Evolutionary conservation across 73 alveolate genomes (phyloP).

Genomic region (Paramecium tetraurelia): DNA sequence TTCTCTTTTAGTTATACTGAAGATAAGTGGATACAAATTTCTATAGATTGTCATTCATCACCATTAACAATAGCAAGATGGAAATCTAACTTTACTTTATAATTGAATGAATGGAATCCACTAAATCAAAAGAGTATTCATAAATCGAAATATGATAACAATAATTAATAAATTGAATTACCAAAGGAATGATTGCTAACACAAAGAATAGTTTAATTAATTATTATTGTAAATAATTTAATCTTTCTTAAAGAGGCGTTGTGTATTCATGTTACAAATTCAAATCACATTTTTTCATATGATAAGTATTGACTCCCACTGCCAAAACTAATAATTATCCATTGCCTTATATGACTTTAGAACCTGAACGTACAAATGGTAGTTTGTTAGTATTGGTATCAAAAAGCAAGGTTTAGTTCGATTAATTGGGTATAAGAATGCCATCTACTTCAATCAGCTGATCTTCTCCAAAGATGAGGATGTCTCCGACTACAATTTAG

Average conservation of each 20-base stretch:
- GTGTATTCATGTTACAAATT: conserved; percentile 68
- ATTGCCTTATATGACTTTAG: not conserved
- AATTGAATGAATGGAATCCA: conserved; percentile 66
- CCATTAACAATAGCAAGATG: conserved; percentile 88
- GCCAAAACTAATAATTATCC: not conserved
- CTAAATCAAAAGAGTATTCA: conserved; percentile 32
- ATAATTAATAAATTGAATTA: conserved; percentile 71
- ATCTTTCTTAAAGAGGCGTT: conserved; percentile 89
- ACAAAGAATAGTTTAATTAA: conserved; percentile 84
- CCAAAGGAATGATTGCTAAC: conserved; percentile 79
- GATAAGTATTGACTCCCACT: not conserved
- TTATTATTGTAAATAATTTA: conserved; percentile 80
- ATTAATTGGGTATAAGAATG: not conserved
- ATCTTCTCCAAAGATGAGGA: not conserved
- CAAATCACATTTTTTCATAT: conserved; percentile 42
- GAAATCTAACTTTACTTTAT: conserved; percentile 75
- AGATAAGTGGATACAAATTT: conserved; percentile 89
- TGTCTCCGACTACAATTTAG: not conserved
- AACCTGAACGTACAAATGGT: not conserved
- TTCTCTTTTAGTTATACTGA: conserved; percentile 84
- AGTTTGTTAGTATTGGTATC: not conserved
- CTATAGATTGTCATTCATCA: conserved; percentile 94
- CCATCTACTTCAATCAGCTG: not conserved
- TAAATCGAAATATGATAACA: conserved; percentile 50
- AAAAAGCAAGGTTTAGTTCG: not conserved